Conservation (phyloP, 2,329 filamentous ascomycete genomes). For the Podosphaera xanthii region DNA sequence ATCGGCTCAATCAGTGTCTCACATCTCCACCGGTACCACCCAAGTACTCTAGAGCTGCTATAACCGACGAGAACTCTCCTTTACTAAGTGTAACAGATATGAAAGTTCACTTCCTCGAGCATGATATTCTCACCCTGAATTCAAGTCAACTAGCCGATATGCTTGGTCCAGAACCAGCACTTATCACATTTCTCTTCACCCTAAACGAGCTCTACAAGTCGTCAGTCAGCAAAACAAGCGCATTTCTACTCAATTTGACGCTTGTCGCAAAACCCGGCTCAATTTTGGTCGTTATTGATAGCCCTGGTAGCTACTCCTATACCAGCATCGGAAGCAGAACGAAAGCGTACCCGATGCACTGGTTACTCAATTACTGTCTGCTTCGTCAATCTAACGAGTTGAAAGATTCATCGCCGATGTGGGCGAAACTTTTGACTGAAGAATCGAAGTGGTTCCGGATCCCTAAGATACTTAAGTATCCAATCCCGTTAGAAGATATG, state of each 20-base stretch:
- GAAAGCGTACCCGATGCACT: slow-evolving; percentile 75
- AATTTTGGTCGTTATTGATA: slow-evolving; percentile 69
- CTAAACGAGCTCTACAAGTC: slow-evolving; percentile 82
- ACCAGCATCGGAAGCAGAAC: slow-evolving; percentile 38
- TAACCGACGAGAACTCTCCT: slow-evolving; percentile 22
- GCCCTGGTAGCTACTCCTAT: slow-evolving; percentile 79
- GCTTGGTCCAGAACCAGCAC: slow-evolving; percentile 18
- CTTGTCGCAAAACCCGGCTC: slow-evolving; percentile 31
- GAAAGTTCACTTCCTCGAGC: slow-evolving; percentile 21
- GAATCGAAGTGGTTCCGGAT: slow-evolving; percentile 76
- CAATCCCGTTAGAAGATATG: slow-evolving; percentile 82
- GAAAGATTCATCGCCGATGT: slow-evolving; percentile 21
- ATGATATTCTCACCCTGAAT: slow-evolving; percentile 25
- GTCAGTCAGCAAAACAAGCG: slow-evolving; percentile 49
- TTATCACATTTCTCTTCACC: slow-evolving; percentile 79
- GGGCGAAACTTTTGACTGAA: slow-evolving; percentile 53
- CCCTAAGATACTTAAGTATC: slow-evolving; percentile 43
- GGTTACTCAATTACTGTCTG: slow-evolving; percentile 68
- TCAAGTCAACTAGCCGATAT: slow-evolving; percentile 15
- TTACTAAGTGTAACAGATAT: slow-evolving; percentile 22
- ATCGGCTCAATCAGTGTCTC: slow-evolving; percentile 32
- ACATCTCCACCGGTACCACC: slow-evolving; percentile 27
- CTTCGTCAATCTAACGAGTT: slow-evolving; percentile 22
- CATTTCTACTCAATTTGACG: slow-evolving; percentile 49
- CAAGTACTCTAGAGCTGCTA: slow-evolving; percentile 27